Evolutionary conservation across 805 yeast genomes (phyloP), one percentile per base, ranked within the genome.

Genomic region (Myxozyma sirexii): DNA sequence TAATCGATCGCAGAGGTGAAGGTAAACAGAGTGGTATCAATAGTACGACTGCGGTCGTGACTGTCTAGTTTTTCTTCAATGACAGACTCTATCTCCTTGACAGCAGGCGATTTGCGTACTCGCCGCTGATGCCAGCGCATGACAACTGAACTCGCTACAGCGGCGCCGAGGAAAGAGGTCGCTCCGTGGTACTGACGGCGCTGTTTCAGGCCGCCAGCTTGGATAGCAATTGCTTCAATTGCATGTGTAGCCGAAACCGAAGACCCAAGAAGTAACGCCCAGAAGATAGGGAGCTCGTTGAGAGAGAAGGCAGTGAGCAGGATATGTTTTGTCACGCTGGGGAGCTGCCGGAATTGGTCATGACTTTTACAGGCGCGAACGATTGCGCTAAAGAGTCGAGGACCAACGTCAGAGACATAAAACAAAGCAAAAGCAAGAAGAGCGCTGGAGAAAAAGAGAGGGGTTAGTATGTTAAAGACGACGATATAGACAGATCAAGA

Each of bases 1-100:
- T 55, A 59, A 42, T 59, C 63, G 31, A 45, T 13, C 1, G 63
- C 63, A 12, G 63, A 45, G 5, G 57, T 51, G 43, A 56, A 44
- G 15, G 50, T 37, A 29, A 51, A 55, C 26, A 59, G 53, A 3
- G 60, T 56, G 50, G 44, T 50, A 46, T 59, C 63, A 19, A 59
- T 33, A 7, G 56, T 56, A 15, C 56, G 55, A 23, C 57, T 46
- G 17, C 37, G 51, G 39, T n/a, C 60, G n/a, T 51, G 60, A 7
- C 17, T 21, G 21, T 48, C 53, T n/a, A 26, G 24, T 15, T 24
- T 48, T 24, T 48, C 53, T 6, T 13, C 42, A n/a, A 48, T 24
- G 23, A 37, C 53, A 5, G 53, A 48, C 33, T 41, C 55, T 4
- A 29, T 27, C 7, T 33, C 50, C 12, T 48, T 41, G 19, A 44